These are phyloP conservation scores for Musa schizocarpa DNA, from an alignment of 176 grass and related monocot genomes.

Conservation along the genomic window DNA sequence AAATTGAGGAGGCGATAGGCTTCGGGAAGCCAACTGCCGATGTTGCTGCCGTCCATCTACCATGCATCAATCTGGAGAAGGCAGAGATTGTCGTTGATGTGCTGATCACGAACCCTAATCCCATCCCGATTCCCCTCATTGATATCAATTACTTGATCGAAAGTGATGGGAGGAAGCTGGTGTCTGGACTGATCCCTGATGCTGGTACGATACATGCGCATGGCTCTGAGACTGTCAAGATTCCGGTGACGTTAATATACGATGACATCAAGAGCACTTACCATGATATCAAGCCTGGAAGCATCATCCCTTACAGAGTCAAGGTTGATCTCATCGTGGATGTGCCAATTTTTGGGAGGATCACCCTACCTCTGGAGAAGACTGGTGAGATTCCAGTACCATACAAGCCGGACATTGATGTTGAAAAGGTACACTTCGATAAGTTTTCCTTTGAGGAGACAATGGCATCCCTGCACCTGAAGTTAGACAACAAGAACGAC, in stretches of 20 bases:
- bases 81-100: conserved; percentile 44
- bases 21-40: conserved; percentile 51
- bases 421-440: conserved; percentile 91
- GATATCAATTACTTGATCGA: conserved; percentile 58
- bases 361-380: conserved; percentile 83
- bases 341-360: conserved; percentile 74
- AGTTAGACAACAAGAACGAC: conserved; percentile 97
- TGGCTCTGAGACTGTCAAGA: conserved; percentile 51
- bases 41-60: conserved; percentile 41
- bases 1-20: conserved; percentile 51
- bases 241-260: conserved; percentile 42
- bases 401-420: conserved; percentile 93
- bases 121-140: conserved; percentile 56
- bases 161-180: conserved; percentile 49
- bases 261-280: conserved; percentile 61
- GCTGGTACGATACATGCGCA: conserved; percentile 62
- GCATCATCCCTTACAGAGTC: conserved; percentile 88
- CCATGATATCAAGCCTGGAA: conserved; percentile 63
- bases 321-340: conserved; percentile 71
- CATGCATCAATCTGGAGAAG: conserved; percentile 51
- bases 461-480: conserved; percentile 71
- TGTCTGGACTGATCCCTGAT: conserved; percentile 63
- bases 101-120: conserved; percentile 46
- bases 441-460: conserved; percentile 90
- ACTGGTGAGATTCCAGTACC: conserved; percentile 72